These are phyloP conservation scores for Pyrrhoderma lamaoense DNA, from an alignment of 1,284 basidiomycete genomes.

Conservation along the genomic window DNA sequence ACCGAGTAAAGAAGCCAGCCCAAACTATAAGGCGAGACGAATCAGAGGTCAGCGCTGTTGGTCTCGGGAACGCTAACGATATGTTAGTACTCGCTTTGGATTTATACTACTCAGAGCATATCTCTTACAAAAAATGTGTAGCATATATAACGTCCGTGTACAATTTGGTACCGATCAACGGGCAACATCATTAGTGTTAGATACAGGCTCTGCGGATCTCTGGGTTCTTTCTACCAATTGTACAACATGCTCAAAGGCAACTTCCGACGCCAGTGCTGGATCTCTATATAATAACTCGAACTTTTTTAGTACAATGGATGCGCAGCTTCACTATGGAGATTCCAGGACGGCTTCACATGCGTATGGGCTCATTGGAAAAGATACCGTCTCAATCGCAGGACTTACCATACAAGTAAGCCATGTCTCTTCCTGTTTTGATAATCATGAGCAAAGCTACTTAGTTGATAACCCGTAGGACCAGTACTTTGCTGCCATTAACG, in stretches of 20 bases:
- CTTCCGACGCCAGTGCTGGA: too few relatives aligned
- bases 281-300: neutral
- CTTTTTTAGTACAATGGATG: constrained; percentile 22
- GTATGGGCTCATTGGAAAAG: constrained; percentile 40
- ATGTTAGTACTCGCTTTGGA: constrained; percentile 31
- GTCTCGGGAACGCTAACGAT: constrained; percentile 39
- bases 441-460: too few relatives aligned
- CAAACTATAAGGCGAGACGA: constrained; percentile 3
- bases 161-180: constrained; percentile 31
- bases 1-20: too few relatives aligned
- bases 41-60: constrained; percentile 24
- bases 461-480: constrained; percentile 28
- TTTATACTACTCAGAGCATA: neutral
- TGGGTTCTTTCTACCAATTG: constrained; percentile 50
- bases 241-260: constrained; percentile 32
- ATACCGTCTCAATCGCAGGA: constrained; percentile 38
- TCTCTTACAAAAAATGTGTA: constrained; percentile 20
- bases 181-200: constrained; percentile 24
- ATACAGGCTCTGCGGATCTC: constrained; percentile 51
- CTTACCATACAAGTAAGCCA: constrained; percentile 25
- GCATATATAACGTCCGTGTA: constrained; percentile 41
- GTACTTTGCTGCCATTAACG: constrained; percentile 45
- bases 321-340: constrained; percentile 45
- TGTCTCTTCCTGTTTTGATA: neutral
- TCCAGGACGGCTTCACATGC: constrained; percentile 48